Evolutionary conservation across 306 rosid species (phyloP).

Genomic region (Vigna radiata): DNA sequence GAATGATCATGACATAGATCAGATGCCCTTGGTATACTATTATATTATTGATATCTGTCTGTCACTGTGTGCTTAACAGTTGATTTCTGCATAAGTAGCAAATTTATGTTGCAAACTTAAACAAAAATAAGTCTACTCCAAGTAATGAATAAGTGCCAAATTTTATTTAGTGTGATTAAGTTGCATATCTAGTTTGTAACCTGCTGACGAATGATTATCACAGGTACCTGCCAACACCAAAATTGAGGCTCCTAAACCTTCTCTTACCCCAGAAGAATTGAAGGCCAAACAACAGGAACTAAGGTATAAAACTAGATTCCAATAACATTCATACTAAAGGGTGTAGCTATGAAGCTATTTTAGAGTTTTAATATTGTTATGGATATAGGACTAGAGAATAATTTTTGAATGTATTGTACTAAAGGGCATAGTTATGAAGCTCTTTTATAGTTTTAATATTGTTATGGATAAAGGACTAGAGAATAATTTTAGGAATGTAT

Average conservation of each 20-base stretch:
- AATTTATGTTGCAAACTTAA: conserved; percentile 16
- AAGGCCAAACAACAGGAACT: conserved; percentile 90
- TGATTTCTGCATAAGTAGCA: conserved; percentile 12
- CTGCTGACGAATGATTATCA: conserved; percentile 36
- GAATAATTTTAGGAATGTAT: background rate
- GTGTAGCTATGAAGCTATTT: conserved; percentile 3
- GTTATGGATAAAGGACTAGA: background rate
- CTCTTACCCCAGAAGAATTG: conserved; percentile 87
- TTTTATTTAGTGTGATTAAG: conserved; percentile 20
- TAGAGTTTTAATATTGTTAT: conserved; percentile 27
- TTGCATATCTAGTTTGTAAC: conserved; percentile 45
- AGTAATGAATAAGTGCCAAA: conserved; percentile 27
- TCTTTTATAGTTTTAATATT: conserved; percentile 30
- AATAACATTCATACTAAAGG: conserved; percentile 17
- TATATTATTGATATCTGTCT: conserved; percentile 25
- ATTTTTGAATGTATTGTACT: background rate
- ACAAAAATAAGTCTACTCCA: conserved; percentile 18
- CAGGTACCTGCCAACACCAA: conserved; percentile 78
- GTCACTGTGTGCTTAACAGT: conserved; percentile 1
- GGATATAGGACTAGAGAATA: background rate
- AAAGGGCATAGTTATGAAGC: background rate
- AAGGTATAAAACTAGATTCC: conserved; percentile 61
- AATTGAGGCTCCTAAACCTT: conserved; percentile 79
- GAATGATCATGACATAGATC: conserved; percentile 77
- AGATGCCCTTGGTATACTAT: conserved; percentile 82